Conservation (phyloP, 805 yeast species). For the Metschnikowia baotianmanensis region DNA sequence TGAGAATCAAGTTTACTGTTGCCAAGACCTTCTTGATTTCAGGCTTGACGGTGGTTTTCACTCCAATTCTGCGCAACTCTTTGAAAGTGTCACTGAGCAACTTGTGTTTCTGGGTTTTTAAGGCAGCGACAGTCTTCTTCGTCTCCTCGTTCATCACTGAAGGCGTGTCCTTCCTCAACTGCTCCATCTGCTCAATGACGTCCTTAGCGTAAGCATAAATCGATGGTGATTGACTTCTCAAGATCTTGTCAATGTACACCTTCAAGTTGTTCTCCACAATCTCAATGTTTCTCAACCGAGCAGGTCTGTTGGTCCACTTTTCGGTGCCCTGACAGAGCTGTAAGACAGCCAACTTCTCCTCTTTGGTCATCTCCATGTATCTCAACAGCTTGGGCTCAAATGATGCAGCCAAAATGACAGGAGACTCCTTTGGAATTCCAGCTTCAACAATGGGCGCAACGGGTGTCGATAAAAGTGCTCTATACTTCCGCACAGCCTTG, state of each 20-base stretch:
- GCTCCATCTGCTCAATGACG: constrained; percentile 54
- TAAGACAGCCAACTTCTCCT: constrained; percentile 12
- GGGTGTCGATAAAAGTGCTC: constrained; percentile 54
- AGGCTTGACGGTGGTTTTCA: constrained; percentile 61
- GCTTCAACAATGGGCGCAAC: constrained; percentile 56
- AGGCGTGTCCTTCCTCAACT: constrained; percentile 78
- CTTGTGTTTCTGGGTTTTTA: constrained; percentile 79
- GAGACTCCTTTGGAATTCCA: constrained; percentile 41
- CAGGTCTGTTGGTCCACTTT: constrained; percentile 57
- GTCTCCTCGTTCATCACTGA: constrained; percentile 62
- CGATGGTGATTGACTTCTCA: constrained; percentile 41
- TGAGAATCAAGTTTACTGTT: constrained; percentile 60
- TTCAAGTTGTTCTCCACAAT: constrained; percentile 57
- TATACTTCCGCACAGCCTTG: constrained; percentile 79
- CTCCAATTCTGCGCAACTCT: constrained; percentile 73
- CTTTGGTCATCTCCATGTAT: constrained; percentile 9
- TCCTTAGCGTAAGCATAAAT: constrained; percentile 55
- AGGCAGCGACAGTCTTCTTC: constrained; percentile 60
- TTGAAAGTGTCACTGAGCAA: constrained; percentile 73
- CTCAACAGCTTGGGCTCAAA: constrained; percentile 3
- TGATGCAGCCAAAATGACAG: constrained; percentile 1
- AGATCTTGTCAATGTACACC: constrained; percentile 38
- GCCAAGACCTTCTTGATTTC: constrained; percentile 64
- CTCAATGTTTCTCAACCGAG: constrained; percentile 49
- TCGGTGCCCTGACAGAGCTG: constrained; percentile 33